Evolutionary conservation across 1,139 yeast species (phyloP).

Genomic region (Suhomyces taliae): DNA sequence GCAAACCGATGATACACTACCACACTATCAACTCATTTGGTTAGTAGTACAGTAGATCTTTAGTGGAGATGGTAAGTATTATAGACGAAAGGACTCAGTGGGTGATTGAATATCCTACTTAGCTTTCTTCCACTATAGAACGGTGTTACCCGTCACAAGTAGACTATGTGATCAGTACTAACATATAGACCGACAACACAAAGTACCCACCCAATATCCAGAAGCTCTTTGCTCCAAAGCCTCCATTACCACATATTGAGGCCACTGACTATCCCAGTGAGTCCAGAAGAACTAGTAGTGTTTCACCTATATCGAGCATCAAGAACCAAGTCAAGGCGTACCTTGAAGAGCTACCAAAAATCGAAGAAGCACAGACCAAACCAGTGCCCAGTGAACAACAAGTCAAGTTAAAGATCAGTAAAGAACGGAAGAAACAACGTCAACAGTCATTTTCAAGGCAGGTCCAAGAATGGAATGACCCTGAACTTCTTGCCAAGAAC

Average conservation of each 20-base stretch:
- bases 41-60: no score
- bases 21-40: no score
- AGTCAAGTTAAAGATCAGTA: constrained; percentile 9
- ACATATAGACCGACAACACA: constrained; percentile 17
- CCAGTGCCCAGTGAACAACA: constrained; percentile 13
- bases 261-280: constrained; percentile 59
- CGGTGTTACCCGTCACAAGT: no score
- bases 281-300: constrained; percentile 47
- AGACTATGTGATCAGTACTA: constrained; percentile 7
- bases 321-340: constrained; percentile 27
- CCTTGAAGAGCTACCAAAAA: constrained; percentile 31
- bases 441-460: constrained; percentile 38
- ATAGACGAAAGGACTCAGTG: no score
- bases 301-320: constrained; percentile 53
- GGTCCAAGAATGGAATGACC: constrained; percentile 39
- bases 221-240: constrained; percentile 65
- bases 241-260: constrained; percentile 57
- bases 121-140: no score
- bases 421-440: constrained; percentile 9
- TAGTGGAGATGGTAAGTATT: no score
- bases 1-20: neutral
- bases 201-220: constrained; percentile 65
- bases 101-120: no score
- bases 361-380: constrained; percentile 21
- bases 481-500: constrained; percentile 49